Base-by-base conservation (phyloP, 768 basidiomycete species). In the Suillus hirtellus region DNA sequence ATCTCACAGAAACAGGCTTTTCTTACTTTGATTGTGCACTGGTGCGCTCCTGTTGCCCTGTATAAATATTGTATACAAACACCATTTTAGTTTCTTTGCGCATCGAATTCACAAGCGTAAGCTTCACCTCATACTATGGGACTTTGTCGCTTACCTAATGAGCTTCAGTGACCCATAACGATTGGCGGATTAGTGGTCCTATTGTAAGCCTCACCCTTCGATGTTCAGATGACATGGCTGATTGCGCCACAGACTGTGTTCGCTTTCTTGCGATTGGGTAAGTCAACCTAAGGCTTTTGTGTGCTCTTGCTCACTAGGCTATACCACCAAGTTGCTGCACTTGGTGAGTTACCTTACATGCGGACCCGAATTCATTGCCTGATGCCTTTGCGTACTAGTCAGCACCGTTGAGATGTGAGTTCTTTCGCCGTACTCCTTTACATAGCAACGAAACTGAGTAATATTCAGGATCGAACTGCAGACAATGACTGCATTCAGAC, bases 11-110 rank as follows among this genome's bases (percentile, higher is more conserved):
- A 27, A 2, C 76, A 66, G 82, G 83, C 82, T 2, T 67, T 80
- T 24, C 72, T 83, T 43, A 84, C 82, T 1, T 77, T 83, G 60
- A 73, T 83, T 38, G 83, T 85, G 8, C 83, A 85, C 63, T 81
- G 83, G 82, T 84, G 60, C 37, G 76, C 59, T 24, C 15, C 52
- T 44, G 19, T 1, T 19, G 10, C 19, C 4, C 4, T 27, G 10
- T 27, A 19, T 24, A 40, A 19, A 40, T 40, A 5, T 24, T 3
- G 49, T 46, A 49, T 53, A 11, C 60, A 62, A 42, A 63, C 46
- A 12, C 44, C 34, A 14, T 46, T 40, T 15, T 52, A 77, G 77
- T 50, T 79, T 79, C 67, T 78, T 80, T 61, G 72, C 76, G 1
- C 74, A 79, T 62, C 75, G 81, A 56, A 81, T 82, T 31, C 75